Percentiles rank a stretch among this genome's conserved stretches.
These are phyloP conservation scores for Alectoria sarmentosa DNA, from an alignment of 495 filamentous ascomycete species.

Conservation along the genomic window DNA sequence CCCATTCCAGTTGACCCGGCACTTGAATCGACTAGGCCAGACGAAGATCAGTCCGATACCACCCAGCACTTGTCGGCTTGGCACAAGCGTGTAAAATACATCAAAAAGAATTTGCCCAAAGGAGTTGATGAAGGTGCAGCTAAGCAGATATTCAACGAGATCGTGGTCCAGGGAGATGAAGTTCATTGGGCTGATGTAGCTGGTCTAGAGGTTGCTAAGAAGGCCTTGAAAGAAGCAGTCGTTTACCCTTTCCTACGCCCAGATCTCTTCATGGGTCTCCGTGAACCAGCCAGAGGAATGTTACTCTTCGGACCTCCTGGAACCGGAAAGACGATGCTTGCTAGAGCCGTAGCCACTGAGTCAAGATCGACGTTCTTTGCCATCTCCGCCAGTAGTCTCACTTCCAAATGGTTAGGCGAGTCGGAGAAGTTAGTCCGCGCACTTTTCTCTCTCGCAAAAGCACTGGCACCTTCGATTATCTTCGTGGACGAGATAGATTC, in stretches of 20 bases:
- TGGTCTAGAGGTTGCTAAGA: constrained; percentile 84
- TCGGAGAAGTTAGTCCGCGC: constrained; percentile 97
- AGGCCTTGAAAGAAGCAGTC: constrained; percentile 88
- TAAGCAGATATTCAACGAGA: constrained; percentile 90
- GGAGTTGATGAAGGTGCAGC: constrained; percentile 78
- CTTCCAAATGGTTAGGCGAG: constrained; percentile 94
- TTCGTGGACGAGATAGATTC: constrained; percentile 99
- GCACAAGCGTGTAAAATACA: constrained; percentile 46
- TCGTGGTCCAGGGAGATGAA: constrained; percentile 89
- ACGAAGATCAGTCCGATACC: constrained; percentile 36
- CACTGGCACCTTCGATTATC: constrained; percentile 97
- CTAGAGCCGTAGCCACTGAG: constrained; percentile 90
- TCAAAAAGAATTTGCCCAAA: constrained; percentile 69
- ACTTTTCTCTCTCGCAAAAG: constrained; percentile 95
- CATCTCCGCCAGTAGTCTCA: constrained; percentile 87
- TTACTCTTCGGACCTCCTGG: constrained; percentile 93
- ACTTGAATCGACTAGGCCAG: constrained; percentile 36
- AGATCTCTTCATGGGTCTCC: constrained; percentile 90
- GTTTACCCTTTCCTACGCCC: constrained; percentile 96
- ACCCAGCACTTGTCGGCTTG: constrained; percentile 35
- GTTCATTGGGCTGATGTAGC: constrained; percentile 95
- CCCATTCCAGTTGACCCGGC: constrained; percentile 21
- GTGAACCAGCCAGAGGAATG: constrained; percentile 93
- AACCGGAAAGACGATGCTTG: constrained; percentile 98
- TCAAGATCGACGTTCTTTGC: constrained; percentile 96